Evolutionary conservation across 495 filamentous ascomycete species (phyloP), one percentile per base, ranked within the genome.

Genomic region (Penicillium ochrochloron): DNA sequence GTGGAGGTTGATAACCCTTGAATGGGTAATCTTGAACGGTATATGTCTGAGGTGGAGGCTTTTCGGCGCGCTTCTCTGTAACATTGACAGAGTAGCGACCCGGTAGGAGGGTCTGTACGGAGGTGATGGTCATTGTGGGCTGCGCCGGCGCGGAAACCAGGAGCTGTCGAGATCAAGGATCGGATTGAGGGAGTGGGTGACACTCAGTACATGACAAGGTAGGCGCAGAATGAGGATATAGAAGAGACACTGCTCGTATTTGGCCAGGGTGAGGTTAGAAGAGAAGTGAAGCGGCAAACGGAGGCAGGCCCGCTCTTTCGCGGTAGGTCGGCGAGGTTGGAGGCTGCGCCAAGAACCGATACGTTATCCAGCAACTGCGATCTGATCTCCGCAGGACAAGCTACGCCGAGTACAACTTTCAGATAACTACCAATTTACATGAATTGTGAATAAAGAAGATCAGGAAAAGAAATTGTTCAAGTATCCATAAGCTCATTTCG

Each of bases 21-120:
- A 95, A 97, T 34, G 88, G 90, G 42, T 87, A 89, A 68, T 97
- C 93, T 69, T 84, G 85, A 60, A 88, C 85, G 48, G 71, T 69
- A 72, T 83, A 85, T 37, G 83, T 73, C 46, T 78, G 75, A 19
- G 84, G 79, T 27, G 81, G 75, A 39, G 84, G 80, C 66, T 85
- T 86, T 33, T 82, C 71, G 17, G 72, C 70, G 15, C 68, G 69
- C 62, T 71, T 75, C 53, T 80, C 78, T 29, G 70, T 58, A 6
- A 75, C 59, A 66, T 70, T 75, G 57, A 76, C 64, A 21, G 73
- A 60, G 51, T 68, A 64, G 33, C 76, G 77, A 61, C 68, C 62
- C 14, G 80, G 75, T 7, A 79, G 62, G 59, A 84, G 64, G 62
- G 77, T 77, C 59, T 78, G 75, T 51, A 80, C 70, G 21, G 77